Base-by-base conservation (phyloP, 495 filamentous ascomycete genomes). In the Articulospora tetracladia region DNA sequence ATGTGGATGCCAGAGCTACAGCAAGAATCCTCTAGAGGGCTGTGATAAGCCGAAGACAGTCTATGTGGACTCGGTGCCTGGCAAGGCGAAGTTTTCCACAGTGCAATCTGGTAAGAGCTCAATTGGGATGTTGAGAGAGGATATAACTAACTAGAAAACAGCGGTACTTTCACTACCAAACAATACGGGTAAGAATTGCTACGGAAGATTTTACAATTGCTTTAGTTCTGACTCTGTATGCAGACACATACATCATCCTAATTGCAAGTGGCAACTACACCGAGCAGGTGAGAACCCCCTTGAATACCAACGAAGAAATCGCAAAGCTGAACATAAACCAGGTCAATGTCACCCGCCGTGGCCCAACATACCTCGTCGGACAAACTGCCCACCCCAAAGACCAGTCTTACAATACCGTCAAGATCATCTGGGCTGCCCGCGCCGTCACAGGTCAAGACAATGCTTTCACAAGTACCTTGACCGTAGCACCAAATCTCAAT, bases 401-500 rank as follows among this genome's bases (percentile, higher is more conserved):
- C 46, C 71, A 73, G 12, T 66, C 68, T 13, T 62, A 73, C 57
- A 80, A 83, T 66, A 66, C 68, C 12, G 81, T 83, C 54, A 79
- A 71, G 34, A 68, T 83, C 34, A 75, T 69, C 62, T 82, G 78
- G 74, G 51, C 59, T 39, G 67, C 64, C 19, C 55, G 54, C 11
- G 65, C 60, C 12, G 57, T 62, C 20, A 66, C 69, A 11, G 66
- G 66, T 28, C 65, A 68, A 7, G 83, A 85, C 66, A 86, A 86
- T 59, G 82, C 79, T 22, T 85, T 72, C 63, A 84, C 79, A 0
- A 76, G 75, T 59, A 76, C 79, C 0, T 62, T 86, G 48, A 78
- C 79, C 52, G 77, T 86, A 3, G 76, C 81, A 6, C 83, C 83
- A 0, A 84, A 78, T 22, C 72, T 86, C 27, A 77, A 86, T 36